Evolutionary conservation across 441 rosid species (phyloP).

Genomic region (California macrophylla): DNA sequence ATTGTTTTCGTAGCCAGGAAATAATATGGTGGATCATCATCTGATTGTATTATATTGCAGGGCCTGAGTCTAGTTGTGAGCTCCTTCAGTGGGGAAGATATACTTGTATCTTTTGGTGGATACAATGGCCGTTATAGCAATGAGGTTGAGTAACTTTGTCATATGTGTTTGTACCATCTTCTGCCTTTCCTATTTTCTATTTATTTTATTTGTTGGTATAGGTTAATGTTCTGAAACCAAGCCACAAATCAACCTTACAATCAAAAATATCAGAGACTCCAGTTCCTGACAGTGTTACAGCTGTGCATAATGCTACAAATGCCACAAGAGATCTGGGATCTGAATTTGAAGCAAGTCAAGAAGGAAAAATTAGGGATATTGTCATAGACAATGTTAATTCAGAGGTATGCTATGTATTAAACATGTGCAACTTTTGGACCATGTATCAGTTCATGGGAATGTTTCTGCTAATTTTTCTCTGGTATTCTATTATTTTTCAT

Average conservation of each 20-base stretch:
- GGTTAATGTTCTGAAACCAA: conserved; percentile 90
- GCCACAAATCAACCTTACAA: conserved; percentile 82
- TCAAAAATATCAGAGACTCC: conserved; percentile 44
- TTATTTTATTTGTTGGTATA: conserved; percentile 23
- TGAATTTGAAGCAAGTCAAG: conserved; percentile 65
- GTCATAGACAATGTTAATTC: conserved; percentile 54
- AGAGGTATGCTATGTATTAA: conserved; percentile 37
- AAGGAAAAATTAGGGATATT: conserved; percentile 79
- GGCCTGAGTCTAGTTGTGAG: conserved; percentile 77
- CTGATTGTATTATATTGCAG: conserved; percentile 29
- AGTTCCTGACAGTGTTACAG: conserved; percentile 71
- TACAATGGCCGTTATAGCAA: conserved; percentile 85
- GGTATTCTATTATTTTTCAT: not conserved
- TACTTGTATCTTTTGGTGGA: conserved; percentile 82
- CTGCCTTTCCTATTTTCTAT: conserved; percentile 9
- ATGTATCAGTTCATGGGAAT: not conserved
- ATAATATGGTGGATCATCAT: not conserved
- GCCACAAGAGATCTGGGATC: conserved; percentile 75
- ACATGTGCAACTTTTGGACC: not conserved
- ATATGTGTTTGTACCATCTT: conserved; percentile 10
- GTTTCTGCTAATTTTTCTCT: not conserved
- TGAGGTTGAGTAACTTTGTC: conserved; percentile 43
- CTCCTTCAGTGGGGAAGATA: conserved; percentile 68
- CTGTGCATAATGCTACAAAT: conserved; percentile 52
- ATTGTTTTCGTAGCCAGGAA: not conserved